These are phyloP conservation scores for Areca catechu DNA, from an alignment of 176 grass and related monocot species.

Conservation along the genomic window DNA sequence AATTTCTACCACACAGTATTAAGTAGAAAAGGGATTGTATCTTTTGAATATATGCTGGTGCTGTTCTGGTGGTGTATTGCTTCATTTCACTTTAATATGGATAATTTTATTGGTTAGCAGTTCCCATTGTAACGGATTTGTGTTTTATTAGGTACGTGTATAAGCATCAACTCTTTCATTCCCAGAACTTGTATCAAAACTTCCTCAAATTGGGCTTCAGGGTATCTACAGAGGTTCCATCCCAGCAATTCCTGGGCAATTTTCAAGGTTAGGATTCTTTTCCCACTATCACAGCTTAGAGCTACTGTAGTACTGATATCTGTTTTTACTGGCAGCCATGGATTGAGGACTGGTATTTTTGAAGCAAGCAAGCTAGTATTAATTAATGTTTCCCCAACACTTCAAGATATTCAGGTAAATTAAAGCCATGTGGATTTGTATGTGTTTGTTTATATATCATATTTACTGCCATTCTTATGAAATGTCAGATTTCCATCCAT, in stretches of 20 bases:
- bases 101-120: no score
- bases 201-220: constrained; percentile 78
- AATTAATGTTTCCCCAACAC: constrained; percentile 65
- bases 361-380: constrained; percentile 90
- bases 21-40: no score
- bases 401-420: constrained; percentile 81
- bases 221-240: constrained; percentile 88
- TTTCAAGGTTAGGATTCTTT: constrained; percentile 52
- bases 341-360: constrained; percentile 95
- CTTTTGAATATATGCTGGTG: no score
- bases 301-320: neutral
- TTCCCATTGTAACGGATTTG: neutral
- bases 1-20: no score
- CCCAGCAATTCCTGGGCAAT: constrained; percentile 87
- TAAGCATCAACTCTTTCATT: constrained; percentile 96
- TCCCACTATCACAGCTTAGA: neutral
- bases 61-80: no score
- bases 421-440: no score
- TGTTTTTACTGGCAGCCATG: constrained; percentile 49
- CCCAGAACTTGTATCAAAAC: constrained; percentile 70
- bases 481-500: no score
- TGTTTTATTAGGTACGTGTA: constrained; percentile 51
- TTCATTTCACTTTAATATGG: no score
- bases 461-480: no score
- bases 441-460: no score